phyloP scores from a whole-genome alignment of 108 stramenopile species.

The Aurantiochytrium sp. region DNA sequence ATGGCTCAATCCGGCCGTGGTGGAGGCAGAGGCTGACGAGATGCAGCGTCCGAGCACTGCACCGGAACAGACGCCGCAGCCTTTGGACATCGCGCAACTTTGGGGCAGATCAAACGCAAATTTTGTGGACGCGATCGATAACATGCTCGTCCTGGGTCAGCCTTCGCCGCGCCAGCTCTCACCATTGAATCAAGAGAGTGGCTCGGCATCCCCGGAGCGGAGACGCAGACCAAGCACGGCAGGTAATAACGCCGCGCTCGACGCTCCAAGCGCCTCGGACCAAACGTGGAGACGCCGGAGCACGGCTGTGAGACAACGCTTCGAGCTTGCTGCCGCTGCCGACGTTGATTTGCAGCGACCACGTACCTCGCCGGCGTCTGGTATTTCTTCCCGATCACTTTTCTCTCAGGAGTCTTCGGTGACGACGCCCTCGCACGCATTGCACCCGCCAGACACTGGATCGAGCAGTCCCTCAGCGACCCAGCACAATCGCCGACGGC shows the following conservation, averaged over 20 bases:
- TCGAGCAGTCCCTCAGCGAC: too few species aligned
- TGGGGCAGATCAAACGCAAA: not conserved
- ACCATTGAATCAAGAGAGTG: not conserved
- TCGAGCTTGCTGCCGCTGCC: too few species aligned
- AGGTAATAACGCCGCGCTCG: not conserved
- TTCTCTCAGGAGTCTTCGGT: too few species aligned
- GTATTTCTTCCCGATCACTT: too few species aligned
- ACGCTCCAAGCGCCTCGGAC: not conserved
- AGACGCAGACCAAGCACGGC: not conserved
- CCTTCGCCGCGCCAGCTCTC: not conserved
- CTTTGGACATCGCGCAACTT: not conserved
- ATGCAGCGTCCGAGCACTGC: not conserved
- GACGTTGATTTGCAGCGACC: too few species aligned
- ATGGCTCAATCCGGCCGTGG: not conserved
- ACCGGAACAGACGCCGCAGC: not conserved
- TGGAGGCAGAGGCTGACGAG: not conserved
- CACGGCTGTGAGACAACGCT: too few species aligned
- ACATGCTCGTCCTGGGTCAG: not conserved
- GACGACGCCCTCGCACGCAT: too few species aligned
- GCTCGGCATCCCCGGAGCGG: not conserved
- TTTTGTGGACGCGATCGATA: not conserved
- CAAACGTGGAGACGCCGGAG: too few species aligned
- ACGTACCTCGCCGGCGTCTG: too few species aligned
- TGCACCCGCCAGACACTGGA: too few species aligned
- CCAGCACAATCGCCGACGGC: too few species aligned